Conservation (phyloP, 495 filamentous ascomycete genomes). For the Terfezia boudieri region DNA sequence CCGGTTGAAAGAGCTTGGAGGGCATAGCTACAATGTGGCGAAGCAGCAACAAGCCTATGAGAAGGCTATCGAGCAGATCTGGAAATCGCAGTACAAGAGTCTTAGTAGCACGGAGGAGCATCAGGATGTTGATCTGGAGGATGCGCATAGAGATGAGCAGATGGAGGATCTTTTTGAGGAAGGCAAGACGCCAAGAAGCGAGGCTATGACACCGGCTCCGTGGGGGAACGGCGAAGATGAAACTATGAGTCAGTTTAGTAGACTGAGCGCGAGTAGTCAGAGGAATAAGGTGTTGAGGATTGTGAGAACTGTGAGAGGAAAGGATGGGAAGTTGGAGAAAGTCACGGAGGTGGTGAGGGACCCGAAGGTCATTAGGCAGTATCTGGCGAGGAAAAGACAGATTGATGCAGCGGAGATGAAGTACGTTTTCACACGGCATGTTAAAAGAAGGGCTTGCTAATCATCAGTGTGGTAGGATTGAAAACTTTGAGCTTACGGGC, state of each 20-base stretch:
- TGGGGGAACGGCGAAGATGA: conserved; percentile 44
- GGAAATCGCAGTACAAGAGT: conserved; percentile 64
- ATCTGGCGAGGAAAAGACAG: conserved; percentile 29
- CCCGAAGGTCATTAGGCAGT: conserved; percentile 24
- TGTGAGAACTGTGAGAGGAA: conserved; percentile 33
- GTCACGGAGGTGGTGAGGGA: conserved; percentile 21
- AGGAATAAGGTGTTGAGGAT: conserved; percentile 52
- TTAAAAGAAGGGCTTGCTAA: conserved; percentile 11
- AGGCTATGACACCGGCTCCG: conserved; percentile 34
- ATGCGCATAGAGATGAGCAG: conserved; percentile 21
- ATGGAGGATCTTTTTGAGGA: conserved; percentile 47
- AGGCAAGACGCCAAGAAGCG: conserved; percentile 36
- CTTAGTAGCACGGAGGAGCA: conserved; percentile 42
- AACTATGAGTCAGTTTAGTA: conserved; percentile 66
- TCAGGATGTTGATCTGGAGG: conserved; percentile 36
- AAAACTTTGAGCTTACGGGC: conserved; percentile 46
- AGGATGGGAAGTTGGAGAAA: conserved; percentile 36
- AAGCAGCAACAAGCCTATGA: conserved; percentile 77
- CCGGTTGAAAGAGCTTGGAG: conserved; percentile 68
- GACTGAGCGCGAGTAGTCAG: conserved; percentile 44
- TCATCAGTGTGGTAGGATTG: conserved; percentile 22
- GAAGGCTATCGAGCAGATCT: conserved; percentile 65
- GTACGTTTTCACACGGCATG: conserved; percentile 21
- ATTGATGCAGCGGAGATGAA: conserved; percentile 44
- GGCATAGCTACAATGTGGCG: conserved; percentile 92